Evolutionary conservation across 1,139 yeast genomes (phyloP).

Genomic region (Sugiyamaella castrensis): DNA sequence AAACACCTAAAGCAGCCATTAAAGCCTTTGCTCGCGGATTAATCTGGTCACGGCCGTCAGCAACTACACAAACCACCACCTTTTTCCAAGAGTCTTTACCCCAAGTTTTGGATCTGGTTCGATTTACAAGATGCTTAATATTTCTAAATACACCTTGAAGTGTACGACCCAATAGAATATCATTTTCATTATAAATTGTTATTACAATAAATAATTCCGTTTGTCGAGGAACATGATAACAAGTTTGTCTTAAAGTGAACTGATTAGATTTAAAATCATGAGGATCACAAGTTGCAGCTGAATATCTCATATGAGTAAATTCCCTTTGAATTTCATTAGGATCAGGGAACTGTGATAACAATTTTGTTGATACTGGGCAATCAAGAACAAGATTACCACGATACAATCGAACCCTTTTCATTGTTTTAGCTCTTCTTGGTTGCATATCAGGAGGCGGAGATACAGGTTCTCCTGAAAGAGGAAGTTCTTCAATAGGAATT

Average conservation of each 20-base stretch:
- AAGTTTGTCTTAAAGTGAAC: conserved; percentile 64
- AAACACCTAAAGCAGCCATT: conserved; percentile 69
- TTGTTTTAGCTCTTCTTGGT: conserved; percentile 39
- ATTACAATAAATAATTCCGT: conserved; percentile 74
- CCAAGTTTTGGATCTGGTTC: conserved; percentile 64
- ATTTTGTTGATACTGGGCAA: conserved; percentile 67
- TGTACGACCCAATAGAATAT: conserved; percentile 65
- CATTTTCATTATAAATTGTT: conserved; percentile 82
- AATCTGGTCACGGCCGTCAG: conserved; percentile 72
- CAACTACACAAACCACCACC: conserved; percentile 69
- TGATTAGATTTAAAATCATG: conserved; percentile 54
- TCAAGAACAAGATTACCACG: conserved; percentile 74
- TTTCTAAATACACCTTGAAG: conserved; percentile 75
- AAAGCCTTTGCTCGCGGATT: conserved; percentile 62
- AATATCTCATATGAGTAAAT: conserved; percentile 72
- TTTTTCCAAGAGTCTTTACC: conserved; percentile 81
- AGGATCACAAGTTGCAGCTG: conserved; percentile 82
- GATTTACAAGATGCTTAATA: conserved; percentile 56
- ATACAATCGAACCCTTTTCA: conserved; percentile 54
- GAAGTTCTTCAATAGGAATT: conserved; percentile 9
- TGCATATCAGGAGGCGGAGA: conserved; percentile 30
- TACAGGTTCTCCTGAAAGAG: conserved; percentile 11
- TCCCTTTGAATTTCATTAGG: conserved; percentile 49
- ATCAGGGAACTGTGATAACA: conserved; percentile 53
- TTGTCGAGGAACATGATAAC: conserved; percentile 62